These are phyloP conservation scores for Hirschioporus abietinus DNA, from an alignment of 768 basidiomycete genomes.

Conservation along the genomic window DNA sequence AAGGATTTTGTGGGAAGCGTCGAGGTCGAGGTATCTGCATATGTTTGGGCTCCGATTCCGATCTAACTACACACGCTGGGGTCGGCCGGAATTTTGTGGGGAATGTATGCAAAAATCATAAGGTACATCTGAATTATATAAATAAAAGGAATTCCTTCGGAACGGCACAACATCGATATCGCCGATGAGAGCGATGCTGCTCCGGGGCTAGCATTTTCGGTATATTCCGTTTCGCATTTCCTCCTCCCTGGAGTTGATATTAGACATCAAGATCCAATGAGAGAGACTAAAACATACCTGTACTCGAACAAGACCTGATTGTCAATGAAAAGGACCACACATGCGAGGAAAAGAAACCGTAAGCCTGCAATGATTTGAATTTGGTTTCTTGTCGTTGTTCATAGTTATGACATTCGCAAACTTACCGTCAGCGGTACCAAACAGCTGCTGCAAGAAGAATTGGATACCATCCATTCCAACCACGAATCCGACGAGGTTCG, in stretches of 20 bases:
- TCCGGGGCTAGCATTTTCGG: conserved; percentile 33
- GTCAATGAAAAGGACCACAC: conserved; percentile 67
- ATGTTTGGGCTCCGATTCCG: background rate
- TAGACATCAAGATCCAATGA: conserved; percentile 8
- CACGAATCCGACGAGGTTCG: conserved; percentile 94
- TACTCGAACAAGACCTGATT: conserved; percentile 97
- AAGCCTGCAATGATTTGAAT: conserved; percentile 40
- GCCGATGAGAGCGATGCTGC: background rate
- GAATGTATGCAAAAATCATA: background rate
- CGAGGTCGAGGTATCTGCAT: background rate
- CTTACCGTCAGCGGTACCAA: conserved; percentile 63
- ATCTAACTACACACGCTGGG: background rate
- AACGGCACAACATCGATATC: background rate
- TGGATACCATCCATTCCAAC: conserved; percentile 76
- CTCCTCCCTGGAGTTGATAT: conserved; percentile 49
- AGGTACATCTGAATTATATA: background rate
- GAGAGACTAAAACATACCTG: conserved; percentile 42
- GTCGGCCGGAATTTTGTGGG: background rate
- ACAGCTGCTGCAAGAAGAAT: conserved; percentile 59
- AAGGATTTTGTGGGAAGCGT: background rate
- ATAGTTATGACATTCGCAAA: conserved; percentile 10
- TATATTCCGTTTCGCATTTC: conserved; percentile 62
- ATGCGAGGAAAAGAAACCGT: conserved; percentile 55
- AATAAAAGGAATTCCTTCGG: conserved; percentile 1
- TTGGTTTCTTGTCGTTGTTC: background rate